These are phyloP conservation scores for Calonectria leucothoes DNA, from an alignment of 2,329 filamentous ascomycete species.

Conservation along the genomic window DNA sequence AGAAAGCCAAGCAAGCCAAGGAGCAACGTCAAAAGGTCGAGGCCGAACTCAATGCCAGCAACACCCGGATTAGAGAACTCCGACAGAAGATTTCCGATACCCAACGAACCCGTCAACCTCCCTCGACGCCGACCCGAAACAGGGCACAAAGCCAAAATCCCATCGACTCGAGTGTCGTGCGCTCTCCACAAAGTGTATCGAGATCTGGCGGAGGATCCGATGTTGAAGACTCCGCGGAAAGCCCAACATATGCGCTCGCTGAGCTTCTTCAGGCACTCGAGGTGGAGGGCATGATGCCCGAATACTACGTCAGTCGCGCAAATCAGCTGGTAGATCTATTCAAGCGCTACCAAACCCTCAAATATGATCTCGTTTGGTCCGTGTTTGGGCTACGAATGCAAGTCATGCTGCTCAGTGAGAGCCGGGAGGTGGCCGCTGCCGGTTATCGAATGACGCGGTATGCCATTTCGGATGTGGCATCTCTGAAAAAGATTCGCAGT, in stretches of 20 bases:
- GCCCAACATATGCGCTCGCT: conserved; percentile 89
- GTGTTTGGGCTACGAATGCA: conserved; percentile 95
- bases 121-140: conserved; percentile 64
- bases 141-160: conserved; percentile 59
- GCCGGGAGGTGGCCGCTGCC: conserved; percentile 93
- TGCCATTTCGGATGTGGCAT: conserved; percentile 91
- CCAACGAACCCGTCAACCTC: conserved; percentile 62
- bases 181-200: conserved; percentile 69
- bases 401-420: conserved; percentile 95
- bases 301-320: conserved; percentile 94
- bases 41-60: conserved; percentile 90
- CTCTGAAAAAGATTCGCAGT: conserved; percentile 86
- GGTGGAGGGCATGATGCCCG: conserved; percentile 85
- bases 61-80: conserved; percentile 74
- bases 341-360: conserved; percentile 90
- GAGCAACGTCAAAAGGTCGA: conserved; percentile 84
- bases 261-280: conserved; percentile 93
- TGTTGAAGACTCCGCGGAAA: conserved; percentile 78
- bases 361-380: conserved; percentile 97
- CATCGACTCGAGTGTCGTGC: conserved; percentile 59
- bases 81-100: conserved; percentile 70
- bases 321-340: conserved; percentile 98
- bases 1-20: conserved; percentile 95
- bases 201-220: conserved; percentile 70
- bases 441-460: conserved; percentile 95